Evolutionary conservation across 352 stramenopile genomes (phyloP).

Genomic region (Aphanomyces cochlioides): DNA sequence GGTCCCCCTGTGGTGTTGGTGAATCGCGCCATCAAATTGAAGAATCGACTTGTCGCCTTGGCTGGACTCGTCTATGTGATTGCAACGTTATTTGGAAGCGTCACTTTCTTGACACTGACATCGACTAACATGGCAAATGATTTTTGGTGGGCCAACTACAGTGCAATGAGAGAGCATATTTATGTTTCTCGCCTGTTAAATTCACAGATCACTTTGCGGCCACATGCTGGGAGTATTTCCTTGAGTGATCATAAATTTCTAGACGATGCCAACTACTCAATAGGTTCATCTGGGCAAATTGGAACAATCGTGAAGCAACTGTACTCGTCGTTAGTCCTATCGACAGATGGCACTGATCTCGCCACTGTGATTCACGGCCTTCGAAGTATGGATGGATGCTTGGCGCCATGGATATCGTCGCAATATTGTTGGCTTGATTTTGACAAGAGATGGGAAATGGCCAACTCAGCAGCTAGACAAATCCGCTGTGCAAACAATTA

Average conservation of each 20-base stretch:
- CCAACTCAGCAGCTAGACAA: not conserved
- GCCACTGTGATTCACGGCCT: not conserved
- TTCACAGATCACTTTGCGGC: not conserved
- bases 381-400: conserved; percentile 2
- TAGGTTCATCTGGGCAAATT: not conserved
- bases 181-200: not conserved
- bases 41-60: not conserved
- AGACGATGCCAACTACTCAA: not conserved
- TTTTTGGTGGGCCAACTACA: conserved; percentile 28
- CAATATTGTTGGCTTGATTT: conserved; percentile 28
- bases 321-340: not conserved
- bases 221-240: not conserved
- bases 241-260: not conserved
- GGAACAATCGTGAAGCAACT: not conserved
- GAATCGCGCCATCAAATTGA: not conserved
- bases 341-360: not conserved
- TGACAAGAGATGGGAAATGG: not conserved
- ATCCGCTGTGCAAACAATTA: not conserved
- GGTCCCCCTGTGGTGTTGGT: too few species aligned
- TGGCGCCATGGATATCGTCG: conserved; percentile 13
- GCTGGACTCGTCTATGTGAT: conserved; percentile 1
- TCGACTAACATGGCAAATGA: conserved; percentile 12
- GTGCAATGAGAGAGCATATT: not conserved
- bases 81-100: conserved; percentile 1
- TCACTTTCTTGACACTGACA: conserved; percentile 7